Conservation (phyloP, 371 early-diverging fungal species). For the Mucor sp. region DNA sequence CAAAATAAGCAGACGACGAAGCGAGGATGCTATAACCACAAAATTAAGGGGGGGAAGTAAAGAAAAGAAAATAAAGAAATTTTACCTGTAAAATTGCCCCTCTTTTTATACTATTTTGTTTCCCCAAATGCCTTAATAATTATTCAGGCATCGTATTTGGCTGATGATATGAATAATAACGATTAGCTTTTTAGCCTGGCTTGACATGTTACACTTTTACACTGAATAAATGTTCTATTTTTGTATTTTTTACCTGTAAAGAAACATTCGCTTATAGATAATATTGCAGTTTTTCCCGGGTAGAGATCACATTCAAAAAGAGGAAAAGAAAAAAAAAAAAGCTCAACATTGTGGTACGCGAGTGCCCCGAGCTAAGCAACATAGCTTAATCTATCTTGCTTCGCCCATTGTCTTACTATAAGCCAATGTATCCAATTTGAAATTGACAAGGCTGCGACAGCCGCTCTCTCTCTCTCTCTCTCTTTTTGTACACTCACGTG, state of each 20-base stretch:
- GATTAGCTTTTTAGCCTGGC: not conserved
- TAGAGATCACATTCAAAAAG: not conserved
- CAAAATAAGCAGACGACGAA: not conserved
- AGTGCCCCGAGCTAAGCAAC: not conserved
- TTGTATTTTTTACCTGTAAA: not conserved
- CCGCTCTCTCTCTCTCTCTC: too few relatives aligned
- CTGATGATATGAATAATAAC: not conserved
- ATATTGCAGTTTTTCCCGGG: constrained; percentile 1
- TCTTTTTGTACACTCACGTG: not conserved
- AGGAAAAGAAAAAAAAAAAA: not conserved
- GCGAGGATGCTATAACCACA: not conserved
- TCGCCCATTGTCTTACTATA: not conserved
- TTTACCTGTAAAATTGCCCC: not conserved
- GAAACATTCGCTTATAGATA: not conserved
- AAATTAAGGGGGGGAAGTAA: constrained; percentile 1
- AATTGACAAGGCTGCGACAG: too few relatives aligned
- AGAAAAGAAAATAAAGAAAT: not conserved
- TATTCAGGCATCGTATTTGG: not conserved
- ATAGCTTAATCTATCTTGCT: not conserved
- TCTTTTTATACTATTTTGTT: not conserved
- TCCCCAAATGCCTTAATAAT: not conserved
- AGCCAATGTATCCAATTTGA: not conserved
- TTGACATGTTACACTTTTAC: not conserved
- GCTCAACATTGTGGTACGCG: not conserved
- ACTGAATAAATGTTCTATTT: not conserved